Percentiles rank a stretch among this genome's conserved stretches.
Conservation (phyloP, 2,329 filamentous ascomycete species). For the Hymenotorrendiella dingleyae region DNA sequence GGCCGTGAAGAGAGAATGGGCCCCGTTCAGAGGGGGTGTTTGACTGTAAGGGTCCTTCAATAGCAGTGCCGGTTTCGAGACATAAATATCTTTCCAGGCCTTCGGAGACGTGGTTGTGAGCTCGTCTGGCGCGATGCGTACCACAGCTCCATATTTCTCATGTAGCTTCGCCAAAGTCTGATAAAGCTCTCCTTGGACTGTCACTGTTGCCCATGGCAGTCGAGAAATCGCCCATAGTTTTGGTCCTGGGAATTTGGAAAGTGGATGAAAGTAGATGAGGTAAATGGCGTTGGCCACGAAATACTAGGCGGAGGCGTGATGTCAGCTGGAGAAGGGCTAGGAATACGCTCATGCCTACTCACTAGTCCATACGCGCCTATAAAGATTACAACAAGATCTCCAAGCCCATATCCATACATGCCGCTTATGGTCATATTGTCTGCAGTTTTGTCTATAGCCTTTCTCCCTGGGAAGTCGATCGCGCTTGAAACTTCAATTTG, state of each 20-base stretch:
- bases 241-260: conserved; percentile 16
- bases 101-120: conserved; percentile 18
- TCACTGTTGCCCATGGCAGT: neutral
- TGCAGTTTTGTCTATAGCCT: no score
- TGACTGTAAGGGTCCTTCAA: neutral
- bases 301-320: no score
- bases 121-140: conserved; percentile 28
- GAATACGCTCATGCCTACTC: no score
- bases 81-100: conserved; percentile 4
- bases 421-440: no score
- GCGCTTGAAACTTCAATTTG: no score
- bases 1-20: conserved; percentile 5
- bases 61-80: no score
- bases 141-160: conserved; percentile 23
- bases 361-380: no score
- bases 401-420: no score
- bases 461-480: no score
- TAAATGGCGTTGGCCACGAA: conserved; percentile 3
- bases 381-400: no score
- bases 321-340: no score
- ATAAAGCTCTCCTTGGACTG: conserved; percentile 1
- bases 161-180: conserved; percentile 10
- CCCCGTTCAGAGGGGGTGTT: neutral
- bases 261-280: conserved; percentile 13
- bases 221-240: conserved; percentile 6